phyloP scores from a whole-genome alignment of 805 yeast species.

The Metschnikowia similis region DNA sequence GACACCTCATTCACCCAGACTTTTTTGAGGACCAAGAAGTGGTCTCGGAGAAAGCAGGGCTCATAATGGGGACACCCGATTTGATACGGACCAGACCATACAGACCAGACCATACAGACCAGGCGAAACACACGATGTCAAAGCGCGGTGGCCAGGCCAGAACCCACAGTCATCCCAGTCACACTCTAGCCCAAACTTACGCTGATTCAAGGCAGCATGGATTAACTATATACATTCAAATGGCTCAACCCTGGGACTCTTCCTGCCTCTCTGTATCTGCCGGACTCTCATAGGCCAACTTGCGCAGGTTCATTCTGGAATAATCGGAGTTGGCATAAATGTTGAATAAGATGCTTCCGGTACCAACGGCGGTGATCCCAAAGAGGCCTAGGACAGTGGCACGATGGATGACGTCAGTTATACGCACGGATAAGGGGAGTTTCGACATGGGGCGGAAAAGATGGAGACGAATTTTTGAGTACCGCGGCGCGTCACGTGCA shows the following conservation, averaged over 20 bases:
- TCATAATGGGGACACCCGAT: no score
- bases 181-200: neutral
- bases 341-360: slow-evolving; percentile 38
- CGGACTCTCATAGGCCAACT: slow-evolving; percentile 33
- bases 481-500: neutral
- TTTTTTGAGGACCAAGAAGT: no score
- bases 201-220: neutral
- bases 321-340: slow-evolving; percentile 42
- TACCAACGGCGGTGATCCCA: slow-evolving; percentile 39
- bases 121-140: no score
- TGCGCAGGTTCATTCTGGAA: slow-evolving; percentile 37
- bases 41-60: no score
- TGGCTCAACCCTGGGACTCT: neutral
- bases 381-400: slow-evolving; percentile 33
- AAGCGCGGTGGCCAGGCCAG: no score
- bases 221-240: neutral
- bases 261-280: neutral
- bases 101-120: no score
- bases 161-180: no score
- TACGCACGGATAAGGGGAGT: slow-evolving; percentile 41
- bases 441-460: slow-evolving; percentile 15
- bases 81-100: no score
- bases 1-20: no score
- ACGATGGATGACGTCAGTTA: slow-evolving; percentile 42
- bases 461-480: neutral